Evolutionary conservation across 139 green algal genomes (phyloP), one percentile per base, ranked within the genome.

Genomic region (Micractinium sp.): DNA sequence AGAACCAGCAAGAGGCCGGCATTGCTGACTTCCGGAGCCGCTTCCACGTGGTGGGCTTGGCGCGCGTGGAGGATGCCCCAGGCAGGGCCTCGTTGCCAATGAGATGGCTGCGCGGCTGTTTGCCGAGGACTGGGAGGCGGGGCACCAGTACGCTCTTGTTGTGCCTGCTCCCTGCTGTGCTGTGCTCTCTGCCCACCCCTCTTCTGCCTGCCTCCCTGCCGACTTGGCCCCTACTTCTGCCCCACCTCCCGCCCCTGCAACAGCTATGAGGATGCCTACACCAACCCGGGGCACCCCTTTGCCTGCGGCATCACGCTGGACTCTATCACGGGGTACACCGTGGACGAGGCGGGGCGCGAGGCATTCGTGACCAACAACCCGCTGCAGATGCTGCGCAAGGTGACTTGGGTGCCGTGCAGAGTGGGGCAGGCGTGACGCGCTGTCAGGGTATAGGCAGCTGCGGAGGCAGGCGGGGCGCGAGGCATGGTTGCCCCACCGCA

Each of bases 321-420:
- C 15, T 89, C 94, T 88, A 91, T 99, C 27, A 93, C 81, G 18
- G 97, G 95, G 0, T 92, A 96, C 89, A 99, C 98, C 0, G 95
- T 98, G 15, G 95, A 99, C 85, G 96, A 97, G 66, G 82, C 87
- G 61, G 96, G 96, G 13, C 79, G 92, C 56, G 86, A 95, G 60
- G 92, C 95, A 0, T 99, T 99, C 89, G 94, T 99, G 5, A 96
- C 93, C 4, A 86, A 90, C 25, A 92, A 95, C 78, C 93, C 95
- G 7, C 87, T 98, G 63, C 89, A 95, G 14, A 91, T 95, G 82
- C 92, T 99, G 79, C 89, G 97, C 67, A 99, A 99, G 94, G 95
- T 96, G 75, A 69, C 67, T 18, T 3, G 73, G 31, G 73, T n/a
- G n/a, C n/a, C n/a, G n/a, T n/a, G n/a, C n/a, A n/a, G n/a, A n/a